A percentile compares a stretch with the other conserved stretches of the same genome.
phyloP scores from a whole-genome alignment of 164 flowering plant genomes.

The Sedum album region DNA sequence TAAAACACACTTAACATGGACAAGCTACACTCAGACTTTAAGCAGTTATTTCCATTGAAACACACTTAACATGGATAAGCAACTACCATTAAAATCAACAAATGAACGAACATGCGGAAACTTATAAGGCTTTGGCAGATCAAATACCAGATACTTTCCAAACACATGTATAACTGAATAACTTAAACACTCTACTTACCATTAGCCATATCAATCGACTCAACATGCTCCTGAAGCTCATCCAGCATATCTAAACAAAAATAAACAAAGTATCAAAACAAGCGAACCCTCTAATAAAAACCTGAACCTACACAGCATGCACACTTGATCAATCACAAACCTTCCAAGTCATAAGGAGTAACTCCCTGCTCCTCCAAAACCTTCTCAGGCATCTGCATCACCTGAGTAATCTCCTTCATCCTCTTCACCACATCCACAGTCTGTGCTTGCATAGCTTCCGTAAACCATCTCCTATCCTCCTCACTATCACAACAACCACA shows the following conservation, averaged over 20 bases:
- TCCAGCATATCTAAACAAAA: conserved; percentile 67
- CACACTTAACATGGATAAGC: too few relatives aligned
- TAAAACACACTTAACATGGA: too few relatives aligned
- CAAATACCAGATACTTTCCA: too few relatives aligned
- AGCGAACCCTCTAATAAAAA: not conserved
- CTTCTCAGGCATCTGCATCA: conserved; percentile 85
- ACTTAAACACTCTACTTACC: conserved; percentile 32
- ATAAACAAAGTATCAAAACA: not conserved
- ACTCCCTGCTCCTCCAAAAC: conserved; percentile 86
- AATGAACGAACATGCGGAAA: too few relatives aligned
- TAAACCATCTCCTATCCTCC: conserved; percentile 88
- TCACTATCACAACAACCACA: conserved; percentile 33
- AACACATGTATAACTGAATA: too few relatives aligned
- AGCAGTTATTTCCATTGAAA: too few relatives aligned
- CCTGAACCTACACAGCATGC: not conserved
- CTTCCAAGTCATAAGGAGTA: conserved; percentile 72
- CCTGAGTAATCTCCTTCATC: conserved; percentile 91
- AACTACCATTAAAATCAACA: too few relatives aligned
- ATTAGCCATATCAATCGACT: conserved; percentile 91
- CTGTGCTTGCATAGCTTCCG: conserved; percentile 94
- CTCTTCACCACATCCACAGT: conserved; percentile 65
- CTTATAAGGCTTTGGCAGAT: too few relatives aligned
- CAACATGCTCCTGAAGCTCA: conserved; percentile 97
- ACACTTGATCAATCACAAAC: conserved; percentile 18
- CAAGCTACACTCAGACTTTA: too few relatives aligned